Evolutionary conservation across 345 rosid species (phyloP).

Genomic region (Stellera chamaejasme): DNA sequence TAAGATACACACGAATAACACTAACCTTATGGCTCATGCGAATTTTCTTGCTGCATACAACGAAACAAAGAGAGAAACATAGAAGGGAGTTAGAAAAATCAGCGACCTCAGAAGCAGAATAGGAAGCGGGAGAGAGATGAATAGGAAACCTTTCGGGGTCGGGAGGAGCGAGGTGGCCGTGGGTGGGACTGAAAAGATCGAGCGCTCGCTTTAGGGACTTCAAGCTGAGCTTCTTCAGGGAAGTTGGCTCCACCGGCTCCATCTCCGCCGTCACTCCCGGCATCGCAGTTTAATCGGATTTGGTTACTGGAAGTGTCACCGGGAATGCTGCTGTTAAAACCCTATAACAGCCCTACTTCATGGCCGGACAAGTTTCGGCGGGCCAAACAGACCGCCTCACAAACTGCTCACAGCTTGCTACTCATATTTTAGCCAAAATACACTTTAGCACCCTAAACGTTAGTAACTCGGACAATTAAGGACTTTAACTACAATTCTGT

Average conservation of each 20-base stretch:
- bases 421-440: too few species aligned
- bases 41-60: conserved; percentile 57
- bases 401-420: neutral
- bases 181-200: conserved; percentile 80
- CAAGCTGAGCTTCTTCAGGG: conserved; percentile 78
- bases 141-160: conserved; percentile 62
- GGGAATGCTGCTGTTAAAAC: neutral
- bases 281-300: conserved; percentile 19
- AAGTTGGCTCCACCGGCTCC: conserved; percentile 88
- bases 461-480: too few species aligned
- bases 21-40: conserved; percentile 89
- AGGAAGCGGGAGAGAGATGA: conserved; percentile 1
- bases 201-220: conserved; percentile 83
- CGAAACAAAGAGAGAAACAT: conserved; percentile 1
- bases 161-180: conserved; percentile 65
- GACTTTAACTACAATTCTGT: too few species aligned
- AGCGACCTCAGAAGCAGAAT: neutral
- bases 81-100: neutral
- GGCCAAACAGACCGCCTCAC: neutral
- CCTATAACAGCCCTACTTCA: conserved; percentile 3
- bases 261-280: conserved; percentile 46
- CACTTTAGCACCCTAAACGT: too few species aligned
- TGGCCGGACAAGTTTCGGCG: neutral
- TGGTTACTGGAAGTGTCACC: neutral
- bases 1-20: neutral